Evolutionary conservation across 345 rosid genomes (phyloP), one percentile per base, ranked within the genome.

Genomic region (Dovyalis caffra): DNA sequence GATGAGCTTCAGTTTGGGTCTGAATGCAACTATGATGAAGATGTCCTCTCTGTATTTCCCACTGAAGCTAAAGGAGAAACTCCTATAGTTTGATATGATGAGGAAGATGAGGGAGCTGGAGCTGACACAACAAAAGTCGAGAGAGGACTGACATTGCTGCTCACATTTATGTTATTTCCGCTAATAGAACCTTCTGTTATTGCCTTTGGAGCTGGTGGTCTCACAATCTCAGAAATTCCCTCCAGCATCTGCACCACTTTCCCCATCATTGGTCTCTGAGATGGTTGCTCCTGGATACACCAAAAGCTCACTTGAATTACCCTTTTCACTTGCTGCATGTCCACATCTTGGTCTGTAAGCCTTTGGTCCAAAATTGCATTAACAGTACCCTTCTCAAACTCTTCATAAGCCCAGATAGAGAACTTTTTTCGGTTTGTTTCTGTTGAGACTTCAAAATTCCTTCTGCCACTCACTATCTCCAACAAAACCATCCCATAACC

Each of bases 331-430:
- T 78, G 77, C 53, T 78, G 45, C 69, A 68, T 67, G 47, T 78
- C 76, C 45, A 73, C 69, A 28, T 53, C 69, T 28, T 68, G 31
- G 49, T 33, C 61, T 23, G 32, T 12, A 28, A 78, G 74, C 66
- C 65, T 62, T 23, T 38, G 74, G 65, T 78, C 81, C 34, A 73
- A 20, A 67, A 78, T 73, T 38, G 60, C 47, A 26, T 5, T 15
- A 6, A 68, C 64, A 47, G 72, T 78, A 10, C 57, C 76, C 73
- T 72, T 78, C 68, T 72, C 88, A 47, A 87, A 85, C 84, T 89
- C 92, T 69, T 85, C 88, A 49, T 74, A 82, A 10, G 94, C 92
- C 96, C 96, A 88, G 56, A 20, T 18, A 2, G 90, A 82, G 77
- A 89, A 89, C 80, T 82, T 89, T 67, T 80, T 87, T 43, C 79